phyloP scores from a whole-genome alignment of 2,329 filamentous ascomycete species.

The Neopestalotiopsis sp. region DNA sequence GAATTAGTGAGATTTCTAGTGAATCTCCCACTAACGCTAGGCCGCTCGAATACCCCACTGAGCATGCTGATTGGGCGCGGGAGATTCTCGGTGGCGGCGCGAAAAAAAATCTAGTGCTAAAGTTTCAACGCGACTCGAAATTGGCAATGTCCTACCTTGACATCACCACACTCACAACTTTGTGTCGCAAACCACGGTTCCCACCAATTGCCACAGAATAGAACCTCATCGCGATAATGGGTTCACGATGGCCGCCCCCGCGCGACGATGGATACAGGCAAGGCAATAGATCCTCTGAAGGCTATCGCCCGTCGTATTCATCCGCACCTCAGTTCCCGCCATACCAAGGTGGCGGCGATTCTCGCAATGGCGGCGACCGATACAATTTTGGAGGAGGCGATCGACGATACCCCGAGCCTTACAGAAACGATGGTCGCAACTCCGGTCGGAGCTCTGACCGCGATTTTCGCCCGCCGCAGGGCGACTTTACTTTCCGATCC shows the following conservation, averaged over 20 bases:
- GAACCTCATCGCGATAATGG: slow-evolving; percentile 7
- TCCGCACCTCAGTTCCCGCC: background rate
- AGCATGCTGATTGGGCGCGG: background rate
- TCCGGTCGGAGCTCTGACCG: slow-evolving; percentile 5
- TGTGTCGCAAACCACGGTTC: background rate
- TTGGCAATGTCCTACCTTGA: background rate
- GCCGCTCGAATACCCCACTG: background rate
- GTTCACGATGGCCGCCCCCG: slow-evolving; percentile 15
- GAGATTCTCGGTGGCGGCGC: slow-evolving; percentile 12
- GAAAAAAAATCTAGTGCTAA: background rate
- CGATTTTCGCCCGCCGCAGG: slow-evolving; percentile 40
- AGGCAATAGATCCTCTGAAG: background rate
- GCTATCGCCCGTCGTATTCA: slow-evolving; percentile 9
- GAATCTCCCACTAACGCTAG: background rate
- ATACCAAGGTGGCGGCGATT: slow-evolving; percentile 2
- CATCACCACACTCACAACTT: slow-evolving; percentile 10
- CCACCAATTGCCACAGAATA: background rate
- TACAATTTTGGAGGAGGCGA: slow-evolving; percentile 4
- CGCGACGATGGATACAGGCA: background rate
- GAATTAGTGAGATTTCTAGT: background rate
- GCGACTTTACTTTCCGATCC: slow-evolving; percentile 63
- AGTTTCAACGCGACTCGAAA: slow-evolving; percentile 5
- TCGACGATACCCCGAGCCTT: slow-evolving; percentile 29
- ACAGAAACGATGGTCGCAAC: slow-evolving; percentile 22
- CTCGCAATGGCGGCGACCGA: background rate